phyloP scores from a whole-genome alignment of 306 rosid genomes.

The Quercus wislizeni region DNA sequence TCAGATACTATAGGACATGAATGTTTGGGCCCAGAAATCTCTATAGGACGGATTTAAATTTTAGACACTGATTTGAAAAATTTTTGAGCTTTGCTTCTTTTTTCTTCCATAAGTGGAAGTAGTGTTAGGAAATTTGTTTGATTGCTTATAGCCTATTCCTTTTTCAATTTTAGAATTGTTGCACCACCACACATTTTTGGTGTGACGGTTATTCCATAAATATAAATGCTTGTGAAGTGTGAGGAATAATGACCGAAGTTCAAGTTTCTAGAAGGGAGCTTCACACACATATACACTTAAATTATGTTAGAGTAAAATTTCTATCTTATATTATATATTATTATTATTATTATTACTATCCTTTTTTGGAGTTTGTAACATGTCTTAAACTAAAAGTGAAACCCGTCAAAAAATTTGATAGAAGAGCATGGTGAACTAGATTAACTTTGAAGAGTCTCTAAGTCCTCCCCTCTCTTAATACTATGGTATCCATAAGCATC shows the following conservation, averaged over 20 bases:
- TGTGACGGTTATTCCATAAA: too few species aligned
- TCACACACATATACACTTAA: too few species aligned
- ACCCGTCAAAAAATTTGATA: background rate
- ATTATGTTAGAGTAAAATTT: too few species aligned
- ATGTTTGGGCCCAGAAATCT: background rate
- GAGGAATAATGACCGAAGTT: too few species aligned
- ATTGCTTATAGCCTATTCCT: slow-evolving; percentile 22
- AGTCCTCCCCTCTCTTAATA: too few species aligned
- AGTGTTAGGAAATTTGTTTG: slow-evolving; percentile 13
- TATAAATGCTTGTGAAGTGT: too few species aligned
- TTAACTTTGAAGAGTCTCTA: too few species aligned
- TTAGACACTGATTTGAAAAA: background rate
- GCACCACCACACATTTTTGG: too few species aligned
- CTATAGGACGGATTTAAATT: background rate
- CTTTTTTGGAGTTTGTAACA: background rate
- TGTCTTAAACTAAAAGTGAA: background rate
- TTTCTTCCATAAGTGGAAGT: background rate
- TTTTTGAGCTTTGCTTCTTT: background rate
- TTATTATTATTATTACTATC: too few species aligned
- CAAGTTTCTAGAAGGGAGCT: too few species aligned
- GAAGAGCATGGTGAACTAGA: background rate
- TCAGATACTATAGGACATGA: background rate
- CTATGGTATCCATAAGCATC: too few species aligned
- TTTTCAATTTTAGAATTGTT: background rate
- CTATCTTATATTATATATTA: too few species aligned